Base-by-base conservation (phyloP, 139 green algal species). In the Coelastrella sp. region DNA sequence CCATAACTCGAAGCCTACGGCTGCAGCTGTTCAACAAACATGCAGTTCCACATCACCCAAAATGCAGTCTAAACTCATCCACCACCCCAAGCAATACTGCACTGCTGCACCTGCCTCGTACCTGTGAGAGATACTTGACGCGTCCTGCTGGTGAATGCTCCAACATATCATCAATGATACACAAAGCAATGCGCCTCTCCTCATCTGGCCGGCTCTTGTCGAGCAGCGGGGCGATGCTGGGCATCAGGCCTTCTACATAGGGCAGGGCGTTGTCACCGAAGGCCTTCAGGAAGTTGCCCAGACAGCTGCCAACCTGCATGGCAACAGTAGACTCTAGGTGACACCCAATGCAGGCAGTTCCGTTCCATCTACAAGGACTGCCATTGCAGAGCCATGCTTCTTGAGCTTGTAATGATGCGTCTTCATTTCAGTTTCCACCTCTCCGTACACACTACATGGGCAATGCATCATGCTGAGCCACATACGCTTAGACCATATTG, bases 81-180 rank as follows among this genome's bases (percentile, higher is more conserved):
- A 47, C 32, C 32, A 47, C 32, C 32, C 32, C 32, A 47, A 47
- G 32, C 32, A 47, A 47, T 47, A 47, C 32, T 47, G 32, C 32
- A 47, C 32, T 47, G 32, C 32, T 47, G 32, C 32, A 47, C 32
- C 32, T 47, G 32, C 68, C 7, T 13, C 88, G 5, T 54, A 94
- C 92, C 77, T 94, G 89, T 3, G 61, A 47, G 59, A 94, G 89
- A 80, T 98, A 98, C 92, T 98, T 98, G 23, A 76, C 92, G 4
- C 94, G 83, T 4, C 95, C 97, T 20, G 92, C 92, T 7, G 95
- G 88, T 3, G 91, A 95, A 93, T 99, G 93, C 93, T 99, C 97
- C 65, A 99, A 81, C 65, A 99, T 93, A 92, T 99, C 98, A 75
- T 99, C 97, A 82, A 99, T 95, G 73, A 99, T 89, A 90, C 97